phyloP scores from a whole-genome alignment of 352 stramenopile genomes.

The Blastocystis sp. region DNA sequence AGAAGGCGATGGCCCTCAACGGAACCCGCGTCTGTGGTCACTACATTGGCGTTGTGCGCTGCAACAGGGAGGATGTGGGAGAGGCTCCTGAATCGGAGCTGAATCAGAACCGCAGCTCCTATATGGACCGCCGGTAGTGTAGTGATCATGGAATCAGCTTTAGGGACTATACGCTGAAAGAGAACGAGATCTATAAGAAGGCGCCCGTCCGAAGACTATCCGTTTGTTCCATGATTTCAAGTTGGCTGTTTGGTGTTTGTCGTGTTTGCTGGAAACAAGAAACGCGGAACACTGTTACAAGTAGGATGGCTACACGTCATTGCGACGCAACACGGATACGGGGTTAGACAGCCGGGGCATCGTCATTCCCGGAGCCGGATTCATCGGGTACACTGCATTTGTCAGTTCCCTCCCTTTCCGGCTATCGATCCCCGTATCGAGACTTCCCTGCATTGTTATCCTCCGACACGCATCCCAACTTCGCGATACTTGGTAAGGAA shows the following conservation, averaged over 20 bases:
- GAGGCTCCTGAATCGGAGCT: background rate
- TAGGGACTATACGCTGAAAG: constrained; percentile 17
- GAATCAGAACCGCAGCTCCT: background rate
- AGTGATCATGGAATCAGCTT: background rate
- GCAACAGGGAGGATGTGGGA: constrained; percentile 7
- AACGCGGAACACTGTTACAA: background rate
- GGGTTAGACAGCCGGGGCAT: background rate
- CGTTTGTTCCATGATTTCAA: background rate
- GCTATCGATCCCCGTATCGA: background rate
- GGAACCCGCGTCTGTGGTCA: background rate
- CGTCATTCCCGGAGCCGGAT: background rate
- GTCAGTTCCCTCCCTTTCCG: background rate
- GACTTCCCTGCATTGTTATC: background rate
- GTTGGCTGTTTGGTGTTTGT: constrained; percentile 30
- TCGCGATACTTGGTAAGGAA: constrained; percentile 98
- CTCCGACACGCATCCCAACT: constrained; percentile 69
- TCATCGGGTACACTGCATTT: background rate
- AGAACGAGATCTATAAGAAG: constrained; percentile 50
- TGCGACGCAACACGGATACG: background rate
- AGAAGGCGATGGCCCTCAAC: constrained; percentile 8
- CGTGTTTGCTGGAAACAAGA: constrained; percentile 4
- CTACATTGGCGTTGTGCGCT: constrained; percentile 12
- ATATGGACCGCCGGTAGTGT: constrained; percentile 7
- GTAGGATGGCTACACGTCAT: background rate
- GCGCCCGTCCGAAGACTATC: background rate